Conservation (phyloP, 1,284 basidiomycete genomes). For the Pseudozyma tsukubaensis region DNA sequence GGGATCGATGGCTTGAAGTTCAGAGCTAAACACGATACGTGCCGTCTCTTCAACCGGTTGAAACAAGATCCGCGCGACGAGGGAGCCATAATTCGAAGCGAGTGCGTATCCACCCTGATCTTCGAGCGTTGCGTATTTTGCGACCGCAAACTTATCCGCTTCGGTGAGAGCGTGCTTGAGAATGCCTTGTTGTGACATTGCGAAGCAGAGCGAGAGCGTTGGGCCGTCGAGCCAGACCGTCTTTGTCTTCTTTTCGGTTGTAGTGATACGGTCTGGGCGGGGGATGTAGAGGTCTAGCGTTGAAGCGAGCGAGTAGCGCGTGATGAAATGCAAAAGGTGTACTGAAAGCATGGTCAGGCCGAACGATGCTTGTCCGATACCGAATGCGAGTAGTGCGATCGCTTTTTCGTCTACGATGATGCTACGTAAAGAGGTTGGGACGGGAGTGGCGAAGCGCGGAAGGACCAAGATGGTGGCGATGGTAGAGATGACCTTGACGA, state of each 20-base stretch:
- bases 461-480: conserved; percentile 30
- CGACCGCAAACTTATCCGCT: conserved; percentile 81
- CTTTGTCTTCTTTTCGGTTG: not conserved
- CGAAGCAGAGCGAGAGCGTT: conserved; percentile 73
- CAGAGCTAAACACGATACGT: conserved; percentile 52
- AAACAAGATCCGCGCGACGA: conserved; percentile 64
- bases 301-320: conserved; percentile 81
- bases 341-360: conserved; percentile 45
- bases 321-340: conserved; percentile 26
- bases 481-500: conserved; percentile 53
- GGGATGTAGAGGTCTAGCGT: conserved; percentile 75
- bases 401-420: conserved; percentile 15
- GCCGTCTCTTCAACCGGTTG: conserved; percentile 65
- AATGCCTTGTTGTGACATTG: conserved; percentile 85
- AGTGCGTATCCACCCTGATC: conserved; percentile 68
- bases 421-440: not conserved
- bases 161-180: conserved; percentile 96
- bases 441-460: conserved; percentile 7
- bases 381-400: conserved; percentile 57
- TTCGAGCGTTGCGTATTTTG: conserved; percentile 54
- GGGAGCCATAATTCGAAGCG: conserved; percentile 65
- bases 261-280: conserved; percentile 7
- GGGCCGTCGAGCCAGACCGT: conserved; percentile 27
- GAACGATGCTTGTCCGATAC: conserved; percentile 56
- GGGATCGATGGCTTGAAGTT: conserved; percentile 15